Percentiles rank a stretch among this genome's conserved stretches.
These are phyloP conservation scores for Trametopsis cervina DNA, from an alignment of 768 basidiomycete species.

Conservation along the genomic window DNA sequence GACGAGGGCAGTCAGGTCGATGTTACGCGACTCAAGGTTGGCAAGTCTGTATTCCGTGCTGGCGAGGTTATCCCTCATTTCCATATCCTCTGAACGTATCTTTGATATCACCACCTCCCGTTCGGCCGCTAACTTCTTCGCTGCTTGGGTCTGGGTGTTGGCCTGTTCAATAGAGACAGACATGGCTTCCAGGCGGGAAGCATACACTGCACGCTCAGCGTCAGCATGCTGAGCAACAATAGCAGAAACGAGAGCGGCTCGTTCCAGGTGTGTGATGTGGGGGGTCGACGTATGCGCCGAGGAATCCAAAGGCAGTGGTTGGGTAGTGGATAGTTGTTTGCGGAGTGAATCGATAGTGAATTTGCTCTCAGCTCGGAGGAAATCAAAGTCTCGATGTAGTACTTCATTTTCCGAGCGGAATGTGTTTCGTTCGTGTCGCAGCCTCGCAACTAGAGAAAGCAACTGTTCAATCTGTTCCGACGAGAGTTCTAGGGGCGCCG, in stretches of 20 bases:
- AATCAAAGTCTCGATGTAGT: slow-evolving; percentile 57
- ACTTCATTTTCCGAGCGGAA: slow-evolving; percentile 59
- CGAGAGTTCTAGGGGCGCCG: neutral
- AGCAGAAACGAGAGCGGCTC: slow-evolving; percentile 4
- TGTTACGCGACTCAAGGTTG: slow-evolving; percentile 10
- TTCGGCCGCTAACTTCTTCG: neutral
- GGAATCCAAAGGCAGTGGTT: neutral
- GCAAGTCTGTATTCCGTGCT: slow-evolving; percentile 12
- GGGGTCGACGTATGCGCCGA: neutral
- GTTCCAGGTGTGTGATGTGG: neutral
- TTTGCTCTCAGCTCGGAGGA: slow-evolving; percentile 59
- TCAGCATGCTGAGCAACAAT: slow-evolving; percentile 12
- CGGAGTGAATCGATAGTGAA: slow-evolving; percentile 57
- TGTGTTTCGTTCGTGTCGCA: slow-evolving; percentile 6
- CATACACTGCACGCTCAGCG: slow-evolving; percentile 5
- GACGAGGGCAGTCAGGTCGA: slow-evolving; percentile 14
- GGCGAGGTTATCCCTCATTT: slow-evolving; percentile 10
- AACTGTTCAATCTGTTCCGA: neutral
- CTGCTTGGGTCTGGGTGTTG: neutral
- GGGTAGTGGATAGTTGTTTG: slow-evolving; percentile 31
- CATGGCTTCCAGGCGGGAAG: neutral
- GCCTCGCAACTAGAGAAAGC: neutral
- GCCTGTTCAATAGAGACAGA: neutral
- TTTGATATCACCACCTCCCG: slow-evolving; percentile 1
- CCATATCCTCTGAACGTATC: slow-evolving; percentile 9